phyloP scores from a whole-genome alignment of 176 grass and related monocot genomes.

The Rhynchospora breviuscula region DNA sequence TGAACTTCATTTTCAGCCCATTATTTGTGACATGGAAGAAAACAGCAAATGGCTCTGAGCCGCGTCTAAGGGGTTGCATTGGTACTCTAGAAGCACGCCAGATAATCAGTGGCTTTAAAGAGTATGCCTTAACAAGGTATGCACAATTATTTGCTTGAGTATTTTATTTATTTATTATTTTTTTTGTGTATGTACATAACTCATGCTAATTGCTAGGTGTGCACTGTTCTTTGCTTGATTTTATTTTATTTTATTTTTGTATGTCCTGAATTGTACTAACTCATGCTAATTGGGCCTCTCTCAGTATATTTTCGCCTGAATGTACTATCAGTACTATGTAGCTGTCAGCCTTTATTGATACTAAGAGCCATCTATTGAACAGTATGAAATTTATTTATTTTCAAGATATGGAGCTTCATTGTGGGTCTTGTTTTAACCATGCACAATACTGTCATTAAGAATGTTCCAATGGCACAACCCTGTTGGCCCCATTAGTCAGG shows the following conservation, averaged over 20 bases:
- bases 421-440: neutral
- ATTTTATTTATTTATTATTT: too few species aligned
- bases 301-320: neutral
- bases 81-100: conserved; percentile 85
- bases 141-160: neutral
- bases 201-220: conserved; percentile 38
- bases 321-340: neutral
- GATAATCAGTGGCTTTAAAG: conserved; percentile 80
- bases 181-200: conserved; percentile 12
- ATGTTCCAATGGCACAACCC: neutral
- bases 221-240: conserved; percentile 1
- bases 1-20: conserved; percentile 55
- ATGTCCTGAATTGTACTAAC: neutral
- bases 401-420: neutral
- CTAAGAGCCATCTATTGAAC: neutral
- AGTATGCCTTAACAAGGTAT: conserved; percentile 91
- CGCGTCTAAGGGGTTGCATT: conserved; percentile 90
- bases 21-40: conserved; percentile 99
- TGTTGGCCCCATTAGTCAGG: neutral
- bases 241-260: too few species aligned
- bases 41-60: conserved; percentile 74
- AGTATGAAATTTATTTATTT: neutral
- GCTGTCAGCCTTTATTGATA: neutral
- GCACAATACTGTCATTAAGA: neutral
- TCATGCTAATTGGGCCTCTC: neutral